Percentiles rank a stretch among this genome's conserved stretches.
These are phyloP conservation scores for Epithemia pelagica DNA, from an alignment of 108 stramenopile species.

Conservation along the genomic window DNA sequence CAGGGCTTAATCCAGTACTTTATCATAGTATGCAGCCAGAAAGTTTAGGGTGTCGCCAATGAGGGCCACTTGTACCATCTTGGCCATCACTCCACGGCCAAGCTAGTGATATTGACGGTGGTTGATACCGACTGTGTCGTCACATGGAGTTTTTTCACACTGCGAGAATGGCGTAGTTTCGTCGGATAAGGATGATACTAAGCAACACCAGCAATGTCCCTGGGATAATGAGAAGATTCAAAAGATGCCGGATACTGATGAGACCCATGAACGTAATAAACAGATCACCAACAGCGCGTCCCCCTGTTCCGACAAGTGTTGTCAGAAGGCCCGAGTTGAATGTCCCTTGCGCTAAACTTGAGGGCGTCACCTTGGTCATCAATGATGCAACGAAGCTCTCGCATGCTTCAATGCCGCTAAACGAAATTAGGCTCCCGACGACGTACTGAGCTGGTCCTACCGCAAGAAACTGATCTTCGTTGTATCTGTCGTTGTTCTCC, in stretches of 20 bases:
- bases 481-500: slow-evolving; percentile 21
- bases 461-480: slow-evolving; percentile 22
- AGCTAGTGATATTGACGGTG: no score
- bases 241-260: slow-evolving; percentile 45
- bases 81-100: no score
- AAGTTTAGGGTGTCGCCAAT: no score
- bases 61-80: no score
- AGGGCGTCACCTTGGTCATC: slow-evolving; percentile 70
- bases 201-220: slow-evolving; percentile 18
- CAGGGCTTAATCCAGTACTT: no score
- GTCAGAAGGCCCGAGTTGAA: slow-evolving; percentile 71
- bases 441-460: slow-evolving; percentile 44
- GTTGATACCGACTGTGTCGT: no score
- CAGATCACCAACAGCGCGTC: slow-evolving; percentile 48
- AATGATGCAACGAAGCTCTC: slow-evolving; percentile 66
- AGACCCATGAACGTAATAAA: slow-evolving; percentile 59
- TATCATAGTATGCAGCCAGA: no score
- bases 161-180: slow-evolving; percentile 25
- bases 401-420: slow-evolving; percentile 48
- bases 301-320: slow-evolving; percentile 30
- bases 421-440: slow-evolving; percentile 40
- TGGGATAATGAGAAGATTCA: slow-evolving; percentile 55
- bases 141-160: slow-evolving; percentile 23
- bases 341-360: slow-evolving; percentile 66
- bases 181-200: slow-evolving; percentile 13